phyloP scores from a whole-genome alignment of 108 stramenopile genomes.

The Schizochytrium sp. region DNA sequence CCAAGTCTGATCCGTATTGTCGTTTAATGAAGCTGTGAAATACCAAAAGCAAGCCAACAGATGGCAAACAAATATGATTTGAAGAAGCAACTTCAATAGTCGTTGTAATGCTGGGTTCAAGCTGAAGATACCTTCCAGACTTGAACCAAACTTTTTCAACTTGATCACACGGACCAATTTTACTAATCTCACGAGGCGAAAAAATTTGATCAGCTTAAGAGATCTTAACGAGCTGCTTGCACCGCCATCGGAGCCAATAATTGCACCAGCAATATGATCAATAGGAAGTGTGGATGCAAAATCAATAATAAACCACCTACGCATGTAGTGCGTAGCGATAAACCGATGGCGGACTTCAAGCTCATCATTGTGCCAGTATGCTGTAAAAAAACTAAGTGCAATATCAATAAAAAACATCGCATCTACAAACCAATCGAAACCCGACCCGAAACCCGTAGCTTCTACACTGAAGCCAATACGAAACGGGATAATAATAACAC shows the following conservation, averaged over 20 bases:
- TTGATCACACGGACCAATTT: slow-evolving; percentile 70
- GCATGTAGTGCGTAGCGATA: slow-evolving; percentile 66
- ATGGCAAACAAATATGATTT: slow-evolving; percentile 33
- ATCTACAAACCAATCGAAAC: slow-evolving; percentile 57
- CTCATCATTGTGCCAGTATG: slow-evolving; percentile 67
- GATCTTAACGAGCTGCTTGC: slow-evolving; percentile 46
- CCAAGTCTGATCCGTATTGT: neutral
- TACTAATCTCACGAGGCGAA: slow-evolving; percentile 67
- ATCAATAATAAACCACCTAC: slow-evolving; percentile 72
- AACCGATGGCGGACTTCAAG: neutral
- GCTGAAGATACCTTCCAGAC: slow-evolving; percentile 10
- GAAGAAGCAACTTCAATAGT: slow-evolving; percentile 10
- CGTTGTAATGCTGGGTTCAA: neutral
- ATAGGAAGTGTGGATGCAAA: slow-evolving; percentile 72
- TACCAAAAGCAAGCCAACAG: neutral
- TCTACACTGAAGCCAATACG: slow-evolving; percentile 64
- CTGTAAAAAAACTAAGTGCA: slow-evolving; percentile 67
- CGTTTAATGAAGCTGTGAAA: neutral
- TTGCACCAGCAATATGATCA: slow-evolving; percentile 57
- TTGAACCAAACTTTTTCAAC: slow-evolving; percentile 59
- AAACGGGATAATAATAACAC: slow-evolving; percentile 73
- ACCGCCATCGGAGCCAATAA: neutral
- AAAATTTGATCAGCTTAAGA: slow-evolving; percentile 69
- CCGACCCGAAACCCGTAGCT: neutral
- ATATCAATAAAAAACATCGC: slow-evolving; percentile 68